Conservation (phyloP, 1,284 basidiomycete species). For the Cerrena zonata region DNA sequence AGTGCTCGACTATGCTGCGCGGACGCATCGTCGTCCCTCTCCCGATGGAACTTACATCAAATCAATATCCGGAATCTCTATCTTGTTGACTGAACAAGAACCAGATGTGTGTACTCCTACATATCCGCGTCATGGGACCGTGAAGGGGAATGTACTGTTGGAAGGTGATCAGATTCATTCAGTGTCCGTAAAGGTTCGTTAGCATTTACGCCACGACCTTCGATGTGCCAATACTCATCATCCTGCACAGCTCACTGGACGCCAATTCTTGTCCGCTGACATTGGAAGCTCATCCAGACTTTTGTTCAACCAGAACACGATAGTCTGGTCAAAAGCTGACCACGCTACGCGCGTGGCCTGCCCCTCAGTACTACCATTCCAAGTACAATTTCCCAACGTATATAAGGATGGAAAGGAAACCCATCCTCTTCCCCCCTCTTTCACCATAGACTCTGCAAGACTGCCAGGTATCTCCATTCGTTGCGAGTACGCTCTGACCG, state of each 20-base stretch:
- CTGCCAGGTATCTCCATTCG: conserved; percentile 26
- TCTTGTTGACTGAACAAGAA: conserved; percentile 6
- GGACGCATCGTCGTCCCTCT: conserved; percentile 3
- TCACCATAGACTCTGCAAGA: conserved; percentile 30
- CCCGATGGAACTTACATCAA: conserved; percentile 6
- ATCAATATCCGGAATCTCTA: background rate
- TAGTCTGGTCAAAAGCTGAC: background rate
- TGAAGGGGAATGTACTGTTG: conserved; percentile 4
- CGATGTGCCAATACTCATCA: background rate
- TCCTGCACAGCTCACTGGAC: conserved; percentile 1
- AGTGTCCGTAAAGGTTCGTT: conserved; percentile 6
- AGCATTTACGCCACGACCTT: background rate
- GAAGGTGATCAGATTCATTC: conserved; percentile 2
- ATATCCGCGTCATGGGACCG: conserved; percentile 1
- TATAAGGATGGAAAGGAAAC: conserved; percentile 34
- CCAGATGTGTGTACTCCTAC: background rate
- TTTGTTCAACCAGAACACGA: conserved; percentile 1
- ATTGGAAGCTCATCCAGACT: background rate
- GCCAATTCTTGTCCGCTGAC: background rate
- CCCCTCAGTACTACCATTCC: conserved; percentile 45
- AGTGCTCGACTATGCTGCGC: conserved; percentile 22
- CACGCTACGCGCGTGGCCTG: conserved; percentile 22
- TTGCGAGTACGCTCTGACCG: conserved; percentile 36
- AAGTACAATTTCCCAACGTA: conserved; percentile 38
- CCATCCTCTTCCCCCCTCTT: conserved; percentile 48